These are phyloP conservation scores for Houttuynia cordata DNA, from an alignment of 164 flowering plant genomes.

Conservation along the genomic window DNA sequence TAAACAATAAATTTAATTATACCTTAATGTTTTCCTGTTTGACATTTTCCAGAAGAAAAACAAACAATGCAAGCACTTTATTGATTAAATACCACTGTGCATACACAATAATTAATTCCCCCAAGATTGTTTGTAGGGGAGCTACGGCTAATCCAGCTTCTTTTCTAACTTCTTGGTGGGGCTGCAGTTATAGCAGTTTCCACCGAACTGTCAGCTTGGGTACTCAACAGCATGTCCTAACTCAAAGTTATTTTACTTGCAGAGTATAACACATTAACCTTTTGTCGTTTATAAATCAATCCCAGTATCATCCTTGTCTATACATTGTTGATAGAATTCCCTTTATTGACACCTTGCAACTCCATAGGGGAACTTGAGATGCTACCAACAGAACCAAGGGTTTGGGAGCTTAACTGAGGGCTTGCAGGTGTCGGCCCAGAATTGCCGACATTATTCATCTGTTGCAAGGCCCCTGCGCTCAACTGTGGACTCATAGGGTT, in stretches of 20 bases:
- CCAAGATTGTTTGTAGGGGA: no score
- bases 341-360: conserved; percentile 66
- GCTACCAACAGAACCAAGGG: conserved; percentile 81
- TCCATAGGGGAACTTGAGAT: conserved; percentile 82
- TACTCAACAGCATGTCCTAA: not conserved
- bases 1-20: no score
- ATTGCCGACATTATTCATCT: conserved; percentile 47
- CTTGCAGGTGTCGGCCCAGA: conserved; percentile 61
- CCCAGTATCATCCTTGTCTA: not conserved
- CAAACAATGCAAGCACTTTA: no score
- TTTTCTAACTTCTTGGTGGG: no score
- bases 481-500: conserved; percentile 65
- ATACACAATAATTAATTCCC: no score
- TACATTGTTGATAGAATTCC: conserved; percentile 35
- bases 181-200: no score
- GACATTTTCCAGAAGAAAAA: no score
- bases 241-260: not conserved
- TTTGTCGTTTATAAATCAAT: not conserved
- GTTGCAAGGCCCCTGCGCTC: conserved; percentile 64
- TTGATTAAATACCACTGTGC: no score
- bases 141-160: no score
- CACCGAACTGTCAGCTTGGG: not conserved
- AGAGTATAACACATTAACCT: not conserved
- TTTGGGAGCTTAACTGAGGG: conserved; percentile 94
- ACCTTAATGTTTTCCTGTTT: no score